A percentile compares a stretch with the other conserved stretches of the same genome.
These are phyloP conservation scores for Mycena vulgaris DNA, from an alignment of 768 basidiomycete genomes.

Conservation along the genomic window DNA sequence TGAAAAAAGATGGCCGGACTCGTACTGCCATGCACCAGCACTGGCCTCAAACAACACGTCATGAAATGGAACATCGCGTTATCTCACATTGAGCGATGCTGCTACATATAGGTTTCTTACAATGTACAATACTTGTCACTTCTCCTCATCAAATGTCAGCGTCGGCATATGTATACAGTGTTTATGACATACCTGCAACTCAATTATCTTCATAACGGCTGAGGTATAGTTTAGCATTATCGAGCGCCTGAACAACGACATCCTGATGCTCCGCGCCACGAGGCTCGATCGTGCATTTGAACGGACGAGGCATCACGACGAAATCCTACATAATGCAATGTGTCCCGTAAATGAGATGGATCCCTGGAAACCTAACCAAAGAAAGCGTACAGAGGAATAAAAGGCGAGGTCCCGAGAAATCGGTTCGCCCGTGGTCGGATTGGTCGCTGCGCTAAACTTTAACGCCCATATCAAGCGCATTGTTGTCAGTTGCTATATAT, in stretches of 20 bases:
- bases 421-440: neutral
- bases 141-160: too few species aligned
- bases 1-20: too few species aligned
- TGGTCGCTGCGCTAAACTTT: neutral
- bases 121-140: too few species aligned
- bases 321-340: neutral
- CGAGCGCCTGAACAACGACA: neutral
- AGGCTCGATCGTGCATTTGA: slow-evolving; percentile 16
- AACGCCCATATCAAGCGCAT: slow-evolving; percentile 24
- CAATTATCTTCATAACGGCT: slow-evolving; percentile 12
- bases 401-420: slow-evolving; percentile 15
- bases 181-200: too few species aligned
- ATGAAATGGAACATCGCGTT: too few species aligned
- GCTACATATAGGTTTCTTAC: too few species aligned
- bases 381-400: slow-evolving; percentile 2
- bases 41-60: too few species aligned
- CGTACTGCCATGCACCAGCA: too few species aligned
- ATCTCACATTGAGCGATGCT: too few species aligned
- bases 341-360: neutral
- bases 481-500: neutral
- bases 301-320: slow-evolving; percentile 15
- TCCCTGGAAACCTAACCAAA: neutral
- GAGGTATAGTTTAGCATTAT: slow-evolving; percentile 1
- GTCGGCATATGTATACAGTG: too few species aligned
- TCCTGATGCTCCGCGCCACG: slow-evolving; percentile 2